phyloP scores from a whole-genome alignment of 169 alveolate genomes.

The Eimeria necatrix region DNA sequence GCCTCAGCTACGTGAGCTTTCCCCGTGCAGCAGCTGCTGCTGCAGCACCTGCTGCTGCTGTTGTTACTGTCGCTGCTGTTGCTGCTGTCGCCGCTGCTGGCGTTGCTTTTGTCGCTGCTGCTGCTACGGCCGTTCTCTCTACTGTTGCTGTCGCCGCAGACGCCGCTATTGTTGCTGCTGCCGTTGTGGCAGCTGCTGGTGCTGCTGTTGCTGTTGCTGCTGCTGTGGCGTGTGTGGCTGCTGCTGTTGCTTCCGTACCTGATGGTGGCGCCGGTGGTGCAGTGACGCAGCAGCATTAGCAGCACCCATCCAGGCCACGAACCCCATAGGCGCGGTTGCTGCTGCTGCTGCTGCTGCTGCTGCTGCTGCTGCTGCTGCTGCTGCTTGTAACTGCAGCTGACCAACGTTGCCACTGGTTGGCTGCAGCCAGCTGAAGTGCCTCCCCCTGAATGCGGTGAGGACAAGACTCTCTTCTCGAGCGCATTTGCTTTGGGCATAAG shows the following conservation, averaged over 20 bases:
- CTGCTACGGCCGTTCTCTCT: not conserved
- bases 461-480: not conserved
- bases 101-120: not conserved
- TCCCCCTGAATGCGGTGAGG: slow-evolving; percentile 52
- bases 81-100: slow-evolving; percentile 25
- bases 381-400: not conserved
- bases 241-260: too few relatives aligned
- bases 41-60: not conserved
- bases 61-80: not conserved
- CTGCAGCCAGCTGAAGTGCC: slow-evolving; percentile 65
- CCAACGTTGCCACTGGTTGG: slow-evolving; percentile 51
- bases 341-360: not conserved
- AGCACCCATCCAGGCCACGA: not conserved
- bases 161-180: not conserved
- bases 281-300: not conserved
- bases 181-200: too few relatives aligned
- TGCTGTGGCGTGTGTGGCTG: not conserved
- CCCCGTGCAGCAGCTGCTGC: not conserved
- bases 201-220: not conserved
- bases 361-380: slow-evolving; percentile 28
- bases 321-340: not conserved
- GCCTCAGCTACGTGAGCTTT: slow-evolving; percentile 48
- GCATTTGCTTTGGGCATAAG: not conserved
- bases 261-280: not conserved
- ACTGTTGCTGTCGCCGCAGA: not conserved